These are phyloP conservation scores for Monoraphidium neglectum DNA, from an alignment of 139 green algal species.

Conservation along the genomic window DNA sequence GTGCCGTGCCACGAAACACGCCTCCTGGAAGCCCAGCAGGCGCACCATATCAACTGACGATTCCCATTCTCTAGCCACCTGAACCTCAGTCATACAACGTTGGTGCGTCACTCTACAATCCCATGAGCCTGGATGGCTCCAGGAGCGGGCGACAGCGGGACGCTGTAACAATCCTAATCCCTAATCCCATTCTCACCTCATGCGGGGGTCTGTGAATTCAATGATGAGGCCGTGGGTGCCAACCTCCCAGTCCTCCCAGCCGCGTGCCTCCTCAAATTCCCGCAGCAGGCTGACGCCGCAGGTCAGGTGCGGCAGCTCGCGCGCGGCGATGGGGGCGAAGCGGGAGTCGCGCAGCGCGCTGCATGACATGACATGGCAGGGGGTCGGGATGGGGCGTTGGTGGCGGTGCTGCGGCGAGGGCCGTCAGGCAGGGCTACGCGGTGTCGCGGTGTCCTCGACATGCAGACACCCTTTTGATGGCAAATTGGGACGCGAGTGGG, in stretches of 20 bases:
- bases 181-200: too few species aligned
- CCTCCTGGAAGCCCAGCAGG: too few species aligned
- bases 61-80: too few species aligned
- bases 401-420: not conserved
- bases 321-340: slow-evolving; percentile 61
- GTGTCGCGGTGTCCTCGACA: not conserved
- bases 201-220: not conserved
- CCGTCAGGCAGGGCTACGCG: not conserved
- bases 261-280: slow-evolving; percentile 61
- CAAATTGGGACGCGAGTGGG: too few species aligned
- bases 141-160: too few species aligned
- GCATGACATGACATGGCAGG: slow-evolving; percentile 4
- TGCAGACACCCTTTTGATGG: not conserved
- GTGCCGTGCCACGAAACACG: too few species aligned
- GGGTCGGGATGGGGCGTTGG: not conserved
- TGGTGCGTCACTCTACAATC: too few species aligned
- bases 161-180: too few species aligned
- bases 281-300: slow-evolving; percentile 85
- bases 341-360: slow-evolving; percentile 70
- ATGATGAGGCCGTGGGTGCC: slow-evolving; percentile 22
- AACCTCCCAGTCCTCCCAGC: slow-evolving; percentile 76
- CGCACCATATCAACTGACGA: too few species aligned
- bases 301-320: slow-evolving; percentile 50
- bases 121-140: too few species aligned
- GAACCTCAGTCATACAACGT: too few species aligned